Conservation (phyloP, 2,329 filamentous ascomycete species). For the Drechslera avenae region DNA sequence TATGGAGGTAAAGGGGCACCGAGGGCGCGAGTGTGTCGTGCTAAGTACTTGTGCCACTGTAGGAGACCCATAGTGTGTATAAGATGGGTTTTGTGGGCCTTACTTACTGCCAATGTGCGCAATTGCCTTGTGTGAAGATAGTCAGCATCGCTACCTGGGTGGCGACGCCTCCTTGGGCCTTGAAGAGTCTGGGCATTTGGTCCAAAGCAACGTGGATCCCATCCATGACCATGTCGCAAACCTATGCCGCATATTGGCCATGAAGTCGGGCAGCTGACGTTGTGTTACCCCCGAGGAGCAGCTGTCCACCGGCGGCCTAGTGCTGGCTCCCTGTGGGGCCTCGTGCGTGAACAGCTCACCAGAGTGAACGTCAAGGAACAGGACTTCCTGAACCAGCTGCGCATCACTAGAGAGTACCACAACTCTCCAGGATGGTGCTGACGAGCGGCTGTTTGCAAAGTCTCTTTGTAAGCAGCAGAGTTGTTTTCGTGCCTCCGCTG, state of each 20-base stretch:
- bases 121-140: constrained; percentile 1
- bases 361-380: constrained; percentile 2
- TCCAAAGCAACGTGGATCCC: background rate
- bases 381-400: background rate
- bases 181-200: background rate
- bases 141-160: constrained; percentile 2
- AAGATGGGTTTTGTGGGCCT: constrained; percentile 1
- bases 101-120: constrained; percentile 10
- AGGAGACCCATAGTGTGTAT: background rate
- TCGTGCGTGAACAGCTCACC: constrained; percentile 1
- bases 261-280: too few relatives aligned
- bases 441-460: too few relatives aligned
- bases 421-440: too few relatives aligned
- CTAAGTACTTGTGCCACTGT: too few relatives aligned
- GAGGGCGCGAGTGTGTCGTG: background rate
- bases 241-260: background rate
- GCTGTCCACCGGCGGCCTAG: constrained; percentile 3
- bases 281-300: background rate
- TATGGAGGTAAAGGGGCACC: constrained; percentile 1
- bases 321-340: background rate
- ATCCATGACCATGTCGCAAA: background rate
- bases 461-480: too few relatives aligned
- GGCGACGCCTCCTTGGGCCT: background rate
- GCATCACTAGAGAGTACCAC: too few relatives aligned
- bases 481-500: background rate